Percentiles rank a stretch among this genome's conserved stretches.
These are phyloP conservation scores for Microsporum audouinii DNA, from an alignment of 2,329 filamentous ascomycete genomes.

Conservation along the genomic window DNA sequence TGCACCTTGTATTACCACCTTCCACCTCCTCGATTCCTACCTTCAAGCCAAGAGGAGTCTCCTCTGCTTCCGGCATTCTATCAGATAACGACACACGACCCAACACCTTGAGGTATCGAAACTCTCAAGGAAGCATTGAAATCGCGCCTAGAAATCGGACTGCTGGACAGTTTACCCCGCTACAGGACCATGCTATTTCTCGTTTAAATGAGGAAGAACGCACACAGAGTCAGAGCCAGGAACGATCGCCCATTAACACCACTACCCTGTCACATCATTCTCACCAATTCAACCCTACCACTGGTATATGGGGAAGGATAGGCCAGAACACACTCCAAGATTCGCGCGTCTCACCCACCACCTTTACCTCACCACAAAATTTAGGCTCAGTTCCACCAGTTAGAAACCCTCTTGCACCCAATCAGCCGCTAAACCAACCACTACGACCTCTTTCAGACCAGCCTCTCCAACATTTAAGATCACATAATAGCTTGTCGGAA, in stretches of 20 bases:
- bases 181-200: too few relatives aligned
- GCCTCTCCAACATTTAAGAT: background rate
- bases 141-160: background rate
- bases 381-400: background rate
- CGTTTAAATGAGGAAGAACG: background rate
- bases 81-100: background rate
- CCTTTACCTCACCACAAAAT: background rate
- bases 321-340: background rate
- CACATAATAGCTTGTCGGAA: background rate
- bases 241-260: background rate
- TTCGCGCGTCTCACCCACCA: background rate
- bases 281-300: background rate
- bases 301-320: background rate
- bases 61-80: background rate
- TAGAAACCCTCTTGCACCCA: background rate
- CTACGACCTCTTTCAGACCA: background rate
- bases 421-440: background rate
- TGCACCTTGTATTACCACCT: conserved; percentile 36
- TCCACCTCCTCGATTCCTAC: background rate
- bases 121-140: background rate
- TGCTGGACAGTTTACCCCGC: background rate
- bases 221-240: background rate
- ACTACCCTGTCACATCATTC: background rate
- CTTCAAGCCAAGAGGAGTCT: background rate
- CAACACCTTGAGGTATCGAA: background rate